Evolutionary conservation across 768 basidiomycete species (phyloP).

Genomic region (Phaeolepiota aurea): DNA sequence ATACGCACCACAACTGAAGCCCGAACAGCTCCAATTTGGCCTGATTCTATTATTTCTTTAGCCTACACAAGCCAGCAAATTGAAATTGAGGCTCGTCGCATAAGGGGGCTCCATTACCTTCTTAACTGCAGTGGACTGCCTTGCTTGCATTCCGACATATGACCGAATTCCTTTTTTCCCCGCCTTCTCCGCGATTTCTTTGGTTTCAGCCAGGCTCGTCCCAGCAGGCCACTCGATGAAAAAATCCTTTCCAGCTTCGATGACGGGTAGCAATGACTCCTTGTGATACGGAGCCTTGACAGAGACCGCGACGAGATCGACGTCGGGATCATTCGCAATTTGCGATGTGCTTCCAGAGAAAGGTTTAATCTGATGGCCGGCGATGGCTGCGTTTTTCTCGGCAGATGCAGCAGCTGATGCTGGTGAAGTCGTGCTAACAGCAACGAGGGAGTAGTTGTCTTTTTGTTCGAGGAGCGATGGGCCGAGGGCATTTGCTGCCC

Average conservation of each 20-base stretch:
- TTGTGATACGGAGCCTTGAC: conserved; percentile 20
- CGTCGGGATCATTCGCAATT: conserved; percentile 22
- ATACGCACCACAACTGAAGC: too few relatives aligned
- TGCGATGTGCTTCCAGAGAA: conserved; percentile 18
- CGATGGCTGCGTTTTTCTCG: conserved; percentile 14
- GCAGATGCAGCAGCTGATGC: conserved; percentile 19
- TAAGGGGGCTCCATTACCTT: conserved; percentile 14
- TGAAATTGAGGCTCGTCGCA: not conserved
- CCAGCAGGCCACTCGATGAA: conserved; percentile 33
- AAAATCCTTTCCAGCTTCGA: conserved; percentile 25
- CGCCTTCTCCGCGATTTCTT: conserved; percentile 20
- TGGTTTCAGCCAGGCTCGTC: conserved; percentile 17
- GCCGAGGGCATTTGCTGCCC: conserved; percentile 14
- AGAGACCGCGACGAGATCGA: conserved; percentile 26
- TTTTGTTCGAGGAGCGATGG: conserved; percentile 12
- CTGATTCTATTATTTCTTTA: conserved; percentile 18
- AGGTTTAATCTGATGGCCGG: conserved; percentile 16
- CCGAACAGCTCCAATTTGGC: conserved; percentile 23
- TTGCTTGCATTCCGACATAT: conserved; percentile 23
- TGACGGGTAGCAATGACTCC: conserved; percentile 15
- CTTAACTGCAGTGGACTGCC: conserved; percentile 13
- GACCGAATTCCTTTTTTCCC: conserved; percentile 14
- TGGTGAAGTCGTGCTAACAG: conserved; percentile 20
- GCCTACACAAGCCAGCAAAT: conserved; percentile 6
- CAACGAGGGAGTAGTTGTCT: conserved; percentile 15